Base-by-base conservation (phyloP, 768 basidiomycete species). In the Guyanaporus albipodus region DNA sequence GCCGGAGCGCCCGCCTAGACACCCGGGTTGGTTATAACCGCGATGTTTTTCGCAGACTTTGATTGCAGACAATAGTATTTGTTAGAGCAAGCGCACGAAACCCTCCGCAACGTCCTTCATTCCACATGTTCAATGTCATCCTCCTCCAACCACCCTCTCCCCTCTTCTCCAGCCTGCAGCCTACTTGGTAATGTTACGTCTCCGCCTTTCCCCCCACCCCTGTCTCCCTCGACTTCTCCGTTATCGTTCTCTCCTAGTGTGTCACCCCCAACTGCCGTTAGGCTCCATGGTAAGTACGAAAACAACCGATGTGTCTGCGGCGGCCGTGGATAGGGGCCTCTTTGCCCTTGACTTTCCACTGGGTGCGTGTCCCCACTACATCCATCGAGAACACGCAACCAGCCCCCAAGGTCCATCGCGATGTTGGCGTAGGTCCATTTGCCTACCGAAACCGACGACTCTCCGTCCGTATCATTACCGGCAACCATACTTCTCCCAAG, bases 61-160 rank as follows among this genome's bases (percentile, higher is more conserved):
- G n/a, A n/a, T n/a, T n/a, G n/a, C n/a, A n/a, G n/a, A n/a, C n/a
- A n/a, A 10, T 17, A 32, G 17, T 8, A 33, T 32, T 28, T 5
- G 8, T 14, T 17, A 28, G 14, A 31, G 32, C 17, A 21, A n/a
- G 7, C 24, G 27, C 12, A 9, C 27, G 27, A 11, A 38, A 38
- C 14, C 27, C n/a, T 21, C 27, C 27, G 8, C 4, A 8, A 28
- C 12, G 11, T 22, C 17, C 14, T 22, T 57, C 43, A 67, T 10
- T 60, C 56, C 27, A 38, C 52, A 21, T 79, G 74, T 53, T 80
- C 78, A 42, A 83, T 83, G 55, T 82, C 80, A 54, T 83, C 80
- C 18, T 64, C 69, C 34, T 80, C 79, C 54, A 80, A 54, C 79
- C 80, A 82, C 17, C 77, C 75, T 40, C 52, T 64, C 4, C 59